phyloP scores from a whole-genome alignment of 169 alveolate species.

The Plasmodium vivax region DNA sequence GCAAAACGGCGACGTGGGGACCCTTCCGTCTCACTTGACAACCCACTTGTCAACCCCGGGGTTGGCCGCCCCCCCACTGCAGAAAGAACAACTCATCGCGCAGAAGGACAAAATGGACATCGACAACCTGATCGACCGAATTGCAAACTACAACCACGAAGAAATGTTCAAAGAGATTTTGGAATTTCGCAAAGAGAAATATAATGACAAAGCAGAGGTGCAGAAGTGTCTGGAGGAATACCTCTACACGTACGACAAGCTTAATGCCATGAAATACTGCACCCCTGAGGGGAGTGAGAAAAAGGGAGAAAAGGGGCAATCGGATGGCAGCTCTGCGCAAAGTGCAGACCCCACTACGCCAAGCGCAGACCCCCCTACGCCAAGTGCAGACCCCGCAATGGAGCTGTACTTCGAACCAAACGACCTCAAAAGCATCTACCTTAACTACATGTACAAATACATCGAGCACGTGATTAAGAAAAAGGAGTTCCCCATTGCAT shows the following conservation, averaged over 20 bases:
- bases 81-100: neutral
- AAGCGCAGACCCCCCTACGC: neutral
- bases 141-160: constrained; percentile 58
- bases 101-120: constrained; percentile 48
- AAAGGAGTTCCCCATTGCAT: constrained; percentile 53
- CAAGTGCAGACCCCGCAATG: neutral
- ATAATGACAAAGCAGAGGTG: constrained; percentile 52
- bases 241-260: constrained; percentile 52
- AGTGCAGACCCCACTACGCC: neutral
- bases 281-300: neutral
- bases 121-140: constrained; percentile 20
- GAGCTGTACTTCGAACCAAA: constrained; percentile 42
- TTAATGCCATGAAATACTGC: constrained; percentile 15
- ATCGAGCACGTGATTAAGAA: constrained; percentile 43
- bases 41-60: neutral
- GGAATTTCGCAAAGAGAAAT: constrained; percentile 40
- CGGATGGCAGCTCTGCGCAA: neutral
- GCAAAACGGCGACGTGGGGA: neutral
- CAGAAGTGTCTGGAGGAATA: constrained; percentile 67
- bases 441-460: constrained; percentile 69
- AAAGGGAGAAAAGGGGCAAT: neutral
- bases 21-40: neutral
- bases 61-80: neutral
- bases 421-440: constrained; percentile 42
- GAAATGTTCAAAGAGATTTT: constrained; percentile 68